Conservation (phyloP, 2,329 filamentous ascomycete genomes). For the Phialophora tarda region DNA sequence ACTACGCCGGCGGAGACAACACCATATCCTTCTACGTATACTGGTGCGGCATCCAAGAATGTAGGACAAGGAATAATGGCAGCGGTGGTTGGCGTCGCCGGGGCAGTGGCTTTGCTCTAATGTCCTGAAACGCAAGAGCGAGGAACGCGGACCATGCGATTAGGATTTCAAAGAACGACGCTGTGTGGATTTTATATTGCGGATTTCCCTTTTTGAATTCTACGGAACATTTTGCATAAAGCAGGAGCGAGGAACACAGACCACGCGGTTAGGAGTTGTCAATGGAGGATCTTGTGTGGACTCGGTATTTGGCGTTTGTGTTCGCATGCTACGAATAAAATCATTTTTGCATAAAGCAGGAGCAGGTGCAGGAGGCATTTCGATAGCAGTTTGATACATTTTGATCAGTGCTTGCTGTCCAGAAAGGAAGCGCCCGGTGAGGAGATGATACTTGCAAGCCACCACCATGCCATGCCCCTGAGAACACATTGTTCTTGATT, state of each 20-base stretch:
- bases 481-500: neutral
- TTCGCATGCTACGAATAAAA: neutral
- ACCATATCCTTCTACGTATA: constrained; percentile 20
- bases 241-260: neutral
- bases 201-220: neutral
- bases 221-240: neutral
- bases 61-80: constrained; percentile 27
- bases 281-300: neutral
- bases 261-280: neutral
- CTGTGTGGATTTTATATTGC: neutral
- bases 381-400: neutral
- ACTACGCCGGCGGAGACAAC: constrained; percentile 3
- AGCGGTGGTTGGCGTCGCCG: constrained; percentile 27
- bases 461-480: neutral
- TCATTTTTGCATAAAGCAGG: neutral
- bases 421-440: neutral
- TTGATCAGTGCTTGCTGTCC: neutral
- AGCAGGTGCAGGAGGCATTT: neutral
- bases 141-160: neutral
- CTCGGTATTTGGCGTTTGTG: neutral
- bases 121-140: neutral
- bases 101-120: constrained; percentile 30
- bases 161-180: neutral
- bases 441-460: neutral
- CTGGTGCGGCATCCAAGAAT: constrained; percentile 16